These are phyloP conservation scores for Coemansia erecta DNA, from an alignment of 192 early-diverging fungal genomes.

Conservation along the genomic window DNA sequence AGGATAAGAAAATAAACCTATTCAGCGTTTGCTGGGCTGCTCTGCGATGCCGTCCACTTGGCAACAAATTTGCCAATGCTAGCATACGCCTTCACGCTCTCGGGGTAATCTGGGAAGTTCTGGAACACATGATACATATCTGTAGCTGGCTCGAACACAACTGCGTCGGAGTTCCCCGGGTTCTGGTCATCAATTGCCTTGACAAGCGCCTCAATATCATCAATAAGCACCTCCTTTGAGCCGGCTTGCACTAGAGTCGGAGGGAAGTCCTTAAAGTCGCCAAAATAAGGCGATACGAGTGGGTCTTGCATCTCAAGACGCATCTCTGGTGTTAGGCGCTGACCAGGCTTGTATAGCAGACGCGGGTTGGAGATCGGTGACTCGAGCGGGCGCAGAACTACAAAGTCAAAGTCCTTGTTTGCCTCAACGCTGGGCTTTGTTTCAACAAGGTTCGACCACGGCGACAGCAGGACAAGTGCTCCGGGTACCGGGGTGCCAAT, in stretches of 20 bases:
- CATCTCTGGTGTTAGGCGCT: not conserved
- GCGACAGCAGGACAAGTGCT: constrained; percentile 8
- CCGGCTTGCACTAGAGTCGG: constrained; percentile 13
- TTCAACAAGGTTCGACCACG: constrained; percentile 9
- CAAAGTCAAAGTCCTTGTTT: constrained; percentile 4
- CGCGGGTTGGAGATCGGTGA: not conserved
- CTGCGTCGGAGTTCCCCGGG: not conserved
- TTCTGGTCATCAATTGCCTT: not conserved
- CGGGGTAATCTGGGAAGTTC: not conserved
- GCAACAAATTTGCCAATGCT: not conserved
- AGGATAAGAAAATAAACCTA: too few relatives aligned
- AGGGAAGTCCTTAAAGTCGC: not conserved
- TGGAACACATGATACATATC: constrained; percentile 3
- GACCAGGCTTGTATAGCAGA: constrained; percentile 2
- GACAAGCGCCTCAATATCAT: constrained; percentile 4
- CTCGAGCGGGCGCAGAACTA: not conserved
- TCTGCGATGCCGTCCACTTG: too few relatives aligned
- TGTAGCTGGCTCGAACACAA: not conserved
- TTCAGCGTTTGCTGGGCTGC: too few relatives aligned
- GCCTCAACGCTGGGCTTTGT: constrained; percentile 4
- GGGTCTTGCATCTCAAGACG: constrained; percentile 1
- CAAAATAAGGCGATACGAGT: constrained; percentile 9
- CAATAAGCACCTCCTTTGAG: constrained; percentile 3
- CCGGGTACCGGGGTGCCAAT: not conserved
- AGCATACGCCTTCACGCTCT: not conserved